Evolutionary conservation across 805 yeast species (phyloP).

Genomic region (Teunomyces cretensis): DNA sequence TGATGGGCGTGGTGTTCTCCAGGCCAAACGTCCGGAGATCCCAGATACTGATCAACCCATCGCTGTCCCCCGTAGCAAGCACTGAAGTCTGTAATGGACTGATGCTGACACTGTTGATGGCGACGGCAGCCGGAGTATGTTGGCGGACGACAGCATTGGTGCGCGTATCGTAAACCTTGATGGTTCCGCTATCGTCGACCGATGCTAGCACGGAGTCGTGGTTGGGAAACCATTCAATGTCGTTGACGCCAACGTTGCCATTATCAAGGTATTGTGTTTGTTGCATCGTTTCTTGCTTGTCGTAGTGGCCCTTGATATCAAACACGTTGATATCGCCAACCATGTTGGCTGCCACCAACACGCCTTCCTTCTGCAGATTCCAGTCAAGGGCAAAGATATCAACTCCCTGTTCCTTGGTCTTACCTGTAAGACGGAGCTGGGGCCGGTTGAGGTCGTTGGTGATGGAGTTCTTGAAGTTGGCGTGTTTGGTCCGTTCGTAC

Average conservation of each 20-base stretch:
- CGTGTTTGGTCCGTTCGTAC: constrained; percentile 82
- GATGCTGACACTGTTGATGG: constrained; percentile 59
- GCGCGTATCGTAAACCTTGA: constrained; percentile 58
- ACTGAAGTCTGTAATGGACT: constrained; percentile 56
- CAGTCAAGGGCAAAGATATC: constrained; percentile 77
- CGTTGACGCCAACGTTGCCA: constrained; percentile 57
- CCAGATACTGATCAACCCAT: constrained; percentile 58
- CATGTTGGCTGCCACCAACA: constrained; percentile 57
- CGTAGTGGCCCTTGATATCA: constrained; percentile 55
- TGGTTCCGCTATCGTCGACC: constrained; percentile 63
- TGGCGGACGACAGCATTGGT: constrained; percentile 7
- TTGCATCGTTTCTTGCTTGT: constrained; percentile 1
- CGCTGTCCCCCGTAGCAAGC: constrained; percentile 66
- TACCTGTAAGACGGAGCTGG: constrained; percentile 49
- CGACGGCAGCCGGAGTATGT: constrained; percentile 18
- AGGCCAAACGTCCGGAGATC: constrained; percentile 52
- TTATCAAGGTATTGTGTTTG: constrained; percentile 4
- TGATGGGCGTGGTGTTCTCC: constrained; percentile 13
- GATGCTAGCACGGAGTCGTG: constrained; percentile 62
- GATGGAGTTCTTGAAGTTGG: constrained; percentile 29
- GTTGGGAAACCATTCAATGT: constrained; percentile 63
- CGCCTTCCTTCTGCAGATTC: constrained; percentile 65
- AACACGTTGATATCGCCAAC: constrained; percentile 65
- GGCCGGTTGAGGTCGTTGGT: constrained; percentile 39
- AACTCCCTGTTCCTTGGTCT: constrained; percentile 22